A percentile compares a stretch with the other conserved stretches of the same genome.
phyloP scores from a whole-genome alignment of 169 alveolate species.

The Theileria annulata region DNA sequence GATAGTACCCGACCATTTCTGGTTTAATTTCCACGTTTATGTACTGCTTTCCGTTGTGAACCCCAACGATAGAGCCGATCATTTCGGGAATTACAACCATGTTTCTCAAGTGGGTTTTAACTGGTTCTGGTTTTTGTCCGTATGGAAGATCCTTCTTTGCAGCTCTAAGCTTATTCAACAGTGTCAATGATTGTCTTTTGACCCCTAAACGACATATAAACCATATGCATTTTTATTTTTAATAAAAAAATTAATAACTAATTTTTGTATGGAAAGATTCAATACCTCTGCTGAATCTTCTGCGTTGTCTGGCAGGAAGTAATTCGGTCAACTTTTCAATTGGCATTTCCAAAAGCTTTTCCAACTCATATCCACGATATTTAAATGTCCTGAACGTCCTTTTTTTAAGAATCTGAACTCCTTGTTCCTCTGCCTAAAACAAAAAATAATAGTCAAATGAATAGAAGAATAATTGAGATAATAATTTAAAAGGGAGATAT shows the following conservation, averaged over 20 bases:
- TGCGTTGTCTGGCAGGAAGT: constrained; percentile 95
- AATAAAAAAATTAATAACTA: not conserved
- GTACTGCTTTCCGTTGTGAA: constrained; percentile 96
- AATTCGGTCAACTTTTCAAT: constrained; percentile 90
- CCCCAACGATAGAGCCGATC: constrained; percentile 97
- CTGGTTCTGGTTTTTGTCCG: constrained; percentile 95
- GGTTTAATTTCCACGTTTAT: constrained; percentile 97
- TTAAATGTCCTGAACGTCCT: constrained; percentile 96
- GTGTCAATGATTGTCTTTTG: constrained; percentile 87
- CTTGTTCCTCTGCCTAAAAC: constrained; percentile 52
- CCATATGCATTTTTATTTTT: not conserved
- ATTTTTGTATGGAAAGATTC: constrained; percentile 14
- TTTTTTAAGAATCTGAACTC: constrained; percentile 83
- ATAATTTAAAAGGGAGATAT: not conserved
- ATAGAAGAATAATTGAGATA: not conserved
- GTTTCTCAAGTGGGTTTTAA: constrained; percentile 94
- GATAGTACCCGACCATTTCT: constrained; percentile 98
- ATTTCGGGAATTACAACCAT: constrained; percentile 94
- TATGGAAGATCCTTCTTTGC: constrained; percentile 88
- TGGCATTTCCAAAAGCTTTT: constrained; percentile 89
- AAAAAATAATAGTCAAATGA: not conserved
- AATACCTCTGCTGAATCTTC: constrained; percentile 89
- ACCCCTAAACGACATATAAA: constrained; percentile 62
- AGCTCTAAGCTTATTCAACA: constrained; percentile 92
- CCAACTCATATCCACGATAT: constrained; percentile 97